Evolutionary conservation across 371 early-diverging fungal species (phyloP).

Genomic region (Mucor mucedo): DNA sequence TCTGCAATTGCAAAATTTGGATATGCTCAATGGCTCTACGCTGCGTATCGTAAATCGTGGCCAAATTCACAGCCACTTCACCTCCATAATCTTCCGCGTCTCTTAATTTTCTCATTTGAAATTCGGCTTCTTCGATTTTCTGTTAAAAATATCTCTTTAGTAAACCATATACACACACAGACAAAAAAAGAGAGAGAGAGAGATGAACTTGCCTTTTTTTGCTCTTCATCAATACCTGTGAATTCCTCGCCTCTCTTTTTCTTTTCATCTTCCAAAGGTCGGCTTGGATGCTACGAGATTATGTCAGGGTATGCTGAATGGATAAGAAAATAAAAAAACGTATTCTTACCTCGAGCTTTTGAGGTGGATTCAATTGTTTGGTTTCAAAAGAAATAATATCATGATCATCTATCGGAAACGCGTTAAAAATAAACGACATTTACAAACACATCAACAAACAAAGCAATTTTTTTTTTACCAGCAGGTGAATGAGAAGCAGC

Average conservation of each 20-base stretch:
- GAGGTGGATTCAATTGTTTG: conserved; percentile 74
- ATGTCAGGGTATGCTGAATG: background rate
- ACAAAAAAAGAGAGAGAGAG: background rate
- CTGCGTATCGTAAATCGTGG: conserved; percentile 67
- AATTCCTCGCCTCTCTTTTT: conserved; percentile 62
- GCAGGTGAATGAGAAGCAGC: conserved; percentile 45
- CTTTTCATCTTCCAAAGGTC: conserved; percentile 68
- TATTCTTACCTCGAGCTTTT: conserved; percentile 50
- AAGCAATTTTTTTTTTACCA: conserved; percentile 24
- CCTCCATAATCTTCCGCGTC: conserved; percentile 26
- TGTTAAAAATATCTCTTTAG: conserved; percentile 22
- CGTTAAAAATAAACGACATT: background rate
- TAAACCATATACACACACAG: background rate
- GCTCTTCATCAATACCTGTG: conserved; percentile 51
- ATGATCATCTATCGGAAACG: conserved; percentile 70
- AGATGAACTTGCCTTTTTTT: conserved; percentile 40
- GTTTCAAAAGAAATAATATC: conserved; percentile 77
- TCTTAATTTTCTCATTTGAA: conserved; percentile 45
- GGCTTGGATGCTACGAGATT: conserved; percentile 38
- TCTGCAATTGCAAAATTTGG: conserved; percentile 59
- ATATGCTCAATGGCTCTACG: conserved; percentile 71
- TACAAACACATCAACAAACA: background rate
- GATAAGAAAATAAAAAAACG: background rate
- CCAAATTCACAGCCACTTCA: conserved; percentile 41
- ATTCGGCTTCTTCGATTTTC: conserved; percentile 65